Percentiles rank a stretch among this genome's conserved stretches.
Conservation (phyloP, 495 filamentous ascomycete species). For the Hypoxylon fragiforme region DNA sequence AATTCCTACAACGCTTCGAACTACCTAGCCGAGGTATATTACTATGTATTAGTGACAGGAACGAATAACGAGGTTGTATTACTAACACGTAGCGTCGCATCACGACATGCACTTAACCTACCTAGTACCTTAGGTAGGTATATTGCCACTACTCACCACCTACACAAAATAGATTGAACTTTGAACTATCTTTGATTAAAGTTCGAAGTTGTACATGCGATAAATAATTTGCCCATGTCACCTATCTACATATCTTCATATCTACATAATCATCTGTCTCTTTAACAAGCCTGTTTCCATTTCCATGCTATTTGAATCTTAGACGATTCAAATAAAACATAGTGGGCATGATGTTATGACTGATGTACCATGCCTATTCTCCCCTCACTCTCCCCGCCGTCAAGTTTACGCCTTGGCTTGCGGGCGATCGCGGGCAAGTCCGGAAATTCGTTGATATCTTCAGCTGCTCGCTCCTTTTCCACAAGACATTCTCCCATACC, state of each 20-base stretch:
- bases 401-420: conserved; percentile 37
- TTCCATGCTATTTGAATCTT: conserved; percentile 6
- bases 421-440: conserved; percentile 31
- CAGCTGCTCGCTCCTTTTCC: conserved; percentile 25
- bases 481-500: conserved; percentile 10
- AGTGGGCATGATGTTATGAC: conserved; percentile 34
- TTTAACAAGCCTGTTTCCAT: not conserved
- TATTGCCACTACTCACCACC: conserved; percentile 13
- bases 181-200: not conserved
- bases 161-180: not conserved
- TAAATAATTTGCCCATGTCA: not conserved
- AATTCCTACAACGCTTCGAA: too few relatives aligned
- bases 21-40: too few relatives aligned
- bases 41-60: too few relatives aligned
- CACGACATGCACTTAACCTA: too few relatives aligned
- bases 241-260: conserved; percentile 1
- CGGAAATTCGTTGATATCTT: conserved; percentile 20
- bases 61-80: too few relatives aligned
- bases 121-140: too few relatives aligned
- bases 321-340: conserved; percentile 5
- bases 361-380: conserved; percentile 35
- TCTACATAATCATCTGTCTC: not conserved
- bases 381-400: conserved; percentile 22
- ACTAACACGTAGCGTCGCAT: not conserved
- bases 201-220: not conserved